Base-by-base conservation (phyloP, 169 alveolate genomes). In the Eimeria falciformis region DNA sequence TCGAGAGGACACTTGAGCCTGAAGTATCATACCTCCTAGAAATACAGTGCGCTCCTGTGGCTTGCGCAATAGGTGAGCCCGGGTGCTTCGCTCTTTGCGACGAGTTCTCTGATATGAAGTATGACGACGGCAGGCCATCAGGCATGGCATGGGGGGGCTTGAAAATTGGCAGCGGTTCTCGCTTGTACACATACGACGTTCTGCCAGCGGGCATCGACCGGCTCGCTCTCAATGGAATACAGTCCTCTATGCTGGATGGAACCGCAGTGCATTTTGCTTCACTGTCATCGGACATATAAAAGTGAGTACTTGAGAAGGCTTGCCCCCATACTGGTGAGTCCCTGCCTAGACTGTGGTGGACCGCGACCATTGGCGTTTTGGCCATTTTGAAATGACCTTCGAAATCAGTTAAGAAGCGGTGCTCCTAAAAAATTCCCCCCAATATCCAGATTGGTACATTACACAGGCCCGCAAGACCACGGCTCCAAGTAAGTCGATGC, bases 281-380 rank as follows among this genome's bases (percentile, higher is more conserved):
- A 75, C 58, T 81, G 29, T 53, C 58, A 5, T 81, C 62, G 40
- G 77, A 46, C 25, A 25, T 5, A 7, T 71, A 75, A 29, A 81
- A 81, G 53, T 47, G 71, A 55, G 77, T 65, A 29, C 77, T 58
- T 18, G 90, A 81, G 58, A 45, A 81, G 40, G 90, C 53, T 58
- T 65, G 90, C 43, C 90, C 73, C 90, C 77, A 81, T 3, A 56
- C 55, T 81, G 90, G 75, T 33, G 90, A 81, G 53, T 56, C 90
- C 45, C 53, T 81, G 90, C 90, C 53, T 65, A 53, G 90, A 56
- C 56, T 81, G 25, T 81, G 90, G 55, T 53, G 40, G 55, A 65
- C 90, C 33, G 56, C 90, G 77, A 81, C 56, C 62, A 75, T 81
- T 29, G 90, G 90, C 58, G 77, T 55, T 55, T 23, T 81, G 77